Evolutionary conservation across 495 filamentous ascomycete genomes (phyloP).

Genomic region (Halenospora varia): DNA sequence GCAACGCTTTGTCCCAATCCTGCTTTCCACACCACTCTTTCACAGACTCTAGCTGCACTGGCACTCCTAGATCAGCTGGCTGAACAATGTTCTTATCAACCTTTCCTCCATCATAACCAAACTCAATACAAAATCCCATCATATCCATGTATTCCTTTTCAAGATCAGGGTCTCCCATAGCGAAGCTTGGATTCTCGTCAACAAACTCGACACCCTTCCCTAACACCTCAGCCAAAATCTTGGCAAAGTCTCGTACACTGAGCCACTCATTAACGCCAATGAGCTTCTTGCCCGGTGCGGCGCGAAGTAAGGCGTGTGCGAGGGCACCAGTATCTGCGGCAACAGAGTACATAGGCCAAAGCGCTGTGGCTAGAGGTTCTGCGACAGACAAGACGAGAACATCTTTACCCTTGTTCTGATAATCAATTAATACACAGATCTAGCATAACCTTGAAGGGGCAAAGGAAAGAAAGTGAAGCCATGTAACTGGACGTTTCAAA

Average conservation of each 20-base stretch:
- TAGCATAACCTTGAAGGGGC: not conserved
- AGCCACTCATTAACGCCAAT: not conserved
- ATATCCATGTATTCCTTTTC: not conserved
- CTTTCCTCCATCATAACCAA: not conserved
- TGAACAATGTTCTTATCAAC: not conserved
- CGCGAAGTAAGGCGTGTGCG: not conserved
- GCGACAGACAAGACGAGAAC: not conserved
- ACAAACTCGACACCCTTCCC: not conserved
- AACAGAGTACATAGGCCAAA: not conserved
- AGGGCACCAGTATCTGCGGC: not conserved
- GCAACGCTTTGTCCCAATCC: not conserved
- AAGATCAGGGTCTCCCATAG: not conserved
- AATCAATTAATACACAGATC: not conserved
- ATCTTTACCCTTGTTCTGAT: not conserved
- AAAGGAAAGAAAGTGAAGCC: not conserved
- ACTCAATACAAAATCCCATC: not conserved
- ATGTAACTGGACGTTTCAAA: not conserved
- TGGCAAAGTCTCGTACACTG: not conserved
- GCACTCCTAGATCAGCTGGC: not conserved
- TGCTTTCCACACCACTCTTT: not conserved
- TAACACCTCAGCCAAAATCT: not conserved
- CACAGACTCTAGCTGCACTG: not conserved
- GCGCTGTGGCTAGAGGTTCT: not conserved
- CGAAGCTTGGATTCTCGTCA: not conserved
- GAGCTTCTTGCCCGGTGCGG: not conserved